phyloP scores from a whole-genome alignment of 1,139 yeast species.

The Scheffersomyces lignicola region DNA sequence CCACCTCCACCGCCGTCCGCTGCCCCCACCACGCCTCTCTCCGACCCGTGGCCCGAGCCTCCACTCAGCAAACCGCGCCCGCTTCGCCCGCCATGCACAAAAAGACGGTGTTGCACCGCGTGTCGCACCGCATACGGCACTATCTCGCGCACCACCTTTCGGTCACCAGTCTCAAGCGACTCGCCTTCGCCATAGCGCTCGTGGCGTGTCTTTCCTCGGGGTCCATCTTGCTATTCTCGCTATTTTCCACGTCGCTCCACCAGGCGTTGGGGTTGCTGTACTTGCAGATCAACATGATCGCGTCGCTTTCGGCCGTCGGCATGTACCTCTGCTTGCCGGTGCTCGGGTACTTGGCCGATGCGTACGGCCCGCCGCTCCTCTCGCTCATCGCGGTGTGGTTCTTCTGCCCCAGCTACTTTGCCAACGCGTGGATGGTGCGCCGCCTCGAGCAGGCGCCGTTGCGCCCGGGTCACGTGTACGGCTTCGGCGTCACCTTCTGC shows the following conservation, averaged over 20 bases:
- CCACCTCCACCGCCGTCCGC: no score
- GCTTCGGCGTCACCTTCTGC: conserved; percentile 38
- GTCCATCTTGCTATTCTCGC: conserved; percentile 75
- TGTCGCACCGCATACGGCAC: conserved; percentile 20
- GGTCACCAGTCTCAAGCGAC: conserved; percentile 25
- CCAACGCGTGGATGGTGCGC: conserved; percentile 28
- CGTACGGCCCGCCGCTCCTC: conserved; percentile 77
- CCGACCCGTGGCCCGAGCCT: no score
- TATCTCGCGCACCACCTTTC: conserved; percentile 26
- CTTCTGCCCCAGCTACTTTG: conserved; percentile 72
- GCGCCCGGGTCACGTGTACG: conserved; percentile 17
- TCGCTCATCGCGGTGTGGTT: conserved; percentile 62
- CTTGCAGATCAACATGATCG: conserved; percentile 72
- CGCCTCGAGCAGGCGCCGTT: conserved; percentile 5
- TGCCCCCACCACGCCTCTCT: no score
- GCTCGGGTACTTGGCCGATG: conserved; percentile 80
- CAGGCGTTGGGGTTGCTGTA: conserved; percentile 58
- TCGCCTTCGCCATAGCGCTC: conserved; percentile 41
- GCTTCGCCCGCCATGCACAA: not conserved
- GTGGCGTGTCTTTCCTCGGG: conserved; percentile 75
- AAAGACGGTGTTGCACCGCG: conserved; percentile 1
- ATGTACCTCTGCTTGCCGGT: conserved; percentile 84
- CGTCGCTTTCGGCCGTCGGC: conserved; percentile 76
- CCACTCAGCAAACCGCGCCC: no score
- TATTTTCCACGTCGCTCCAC: conserved; percentile 74